phyloP scores from a whole-genome alignment of 2,329 filamentous ascomycete genomes.

The Geoglossum cookeanum region DNA sequence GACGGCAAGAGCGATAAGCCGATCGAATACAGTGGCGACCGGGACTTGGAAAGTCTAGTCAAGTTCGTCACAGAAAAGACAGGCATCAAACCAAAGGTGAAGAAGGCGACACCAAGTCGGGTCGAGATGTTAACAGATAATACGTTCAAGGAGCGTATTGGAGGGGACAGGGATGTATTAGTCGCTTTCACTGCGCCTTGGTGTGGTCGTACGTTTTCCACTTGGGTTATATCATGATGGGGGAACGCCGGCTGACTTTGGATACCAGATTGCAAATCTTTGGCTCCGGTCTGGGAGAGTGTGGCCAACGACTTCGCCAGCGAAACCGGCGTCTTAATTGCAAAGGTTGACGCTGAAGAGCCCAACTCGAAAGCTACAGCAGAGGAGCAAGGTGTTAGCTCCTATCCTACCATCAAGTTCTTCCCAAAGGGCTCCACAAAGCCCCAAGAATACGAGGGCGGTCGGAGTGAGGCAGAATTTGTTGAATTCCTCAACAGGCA shows the following conservation, averaged over 20 bases:
- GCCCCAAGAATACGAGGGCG: conserved; percentile 51
- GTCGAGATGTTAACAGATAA: conserved; percentile 66
- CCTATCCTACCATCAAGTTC: conserved; percentile 96
- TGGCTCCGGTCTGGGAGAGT: conserved; percentile 79
- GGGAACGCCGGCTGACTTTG: neutral
- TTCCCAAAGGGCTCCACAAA: conserved; percentile 72
- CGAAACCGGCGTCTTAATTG: conserved; percentile 66
- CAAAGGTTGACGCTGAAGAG: conserved; percentile 88
- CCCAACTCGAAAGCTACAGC: conserved; percentile 66
- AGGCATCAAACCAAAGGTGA: conserved; percentile 59
- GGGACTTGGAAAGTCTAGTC: conserved; percentile 70
- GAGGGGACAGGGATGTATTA: conserved; percentile 71
- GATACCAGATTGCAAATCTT: conserved; percentile 72
- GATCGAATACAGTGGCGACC: conserved; percentile 65
- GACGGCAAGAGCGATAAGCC: conserved; percentile 83
- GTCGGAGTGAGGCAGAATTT: conserved; percentile 57
- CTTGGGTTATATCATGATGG: neutral
- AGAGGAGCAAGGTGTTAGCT: conserved; percentile 55
- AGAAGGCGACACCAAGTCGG: conserved; percentile 50
- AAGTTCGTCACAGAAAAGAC: conserved; percentile 77
- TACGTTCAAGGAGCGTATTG: conserved; percentile 59
- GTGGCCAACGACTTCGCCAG: conserved; percentile 62
- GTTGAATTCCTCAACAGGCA: conserved; percentile 74
- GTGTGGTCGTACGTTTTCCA: conserved; percentile 71
- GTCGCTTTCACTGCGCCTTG: conserved; percentile 96